These are phyloP conservation scores for Rhizophagus sp. DNA, from an alignment of 192 early-diverging fungal genomes.

Conservation along the genomic window DNA sequence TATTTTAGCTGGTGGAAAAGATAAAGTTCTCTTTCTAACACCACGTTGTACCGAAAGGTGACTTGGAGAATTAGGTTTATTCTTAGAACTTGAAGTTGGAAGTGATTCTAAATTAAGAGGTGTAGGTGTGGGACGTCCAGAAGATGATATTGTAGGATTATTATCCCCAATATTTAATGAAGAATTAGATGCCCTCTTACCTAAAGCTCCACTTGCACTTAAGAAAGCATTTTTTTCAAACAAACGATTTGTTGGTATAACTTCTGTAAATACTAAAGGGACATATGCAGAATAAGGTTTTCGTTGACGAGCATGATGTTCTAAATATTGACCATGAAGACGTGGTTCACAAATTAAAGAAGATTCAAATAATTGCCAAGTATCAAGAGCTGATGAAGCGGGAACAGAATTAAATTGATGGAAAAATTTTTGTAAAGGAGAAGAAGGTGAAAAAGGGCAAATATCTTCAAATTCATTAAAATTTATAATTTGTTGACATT, in stretches of 20 bases:
- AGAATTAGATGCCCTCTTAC: conserved; percentile 27
- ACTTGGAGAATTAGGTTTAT: conserved; percentile 6
- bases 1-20: conserved; percentile 36
- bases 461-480: no score
- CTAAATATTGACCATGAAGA: conserved; percentile 44
- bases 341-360: conserved; percentile 42
- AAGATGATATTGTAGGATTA: neutral
- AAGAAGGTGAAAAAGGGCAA: conserved; percentile 19
- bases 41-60: neutral
- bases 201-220: conserved; percentile 29
- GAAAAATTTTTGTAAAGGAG: conserved; percentile 41
- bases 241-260: conserved; percentile 33
- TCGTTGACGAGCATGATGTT: conserved; percentile 40
- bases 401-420: conserved; percentile 39
- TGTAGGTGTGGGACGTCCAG: conserved; percentile 6
- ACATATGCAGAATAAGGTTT: conserved; percentile 39
- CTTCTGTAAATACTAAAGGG: conserved; percentile 40
- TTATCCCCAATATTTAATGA: neutral
- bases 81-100: neutral
- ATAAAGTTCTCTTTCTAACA: conserved; percentile 36
- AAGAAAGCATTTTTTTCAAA: conserved; percentile 29
- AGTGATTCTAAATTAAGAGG: conserved; percentile 8
- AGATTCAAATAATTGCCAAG: conserved; percentile 42
- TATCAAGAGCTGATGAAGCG: conserved; percentile 33
- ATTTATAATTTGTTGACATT: neutral